Evolutionary conservation across 129 eudicot genomes (phyloP).

Genomic region (Chrysanthemum makinoi): DNA sequence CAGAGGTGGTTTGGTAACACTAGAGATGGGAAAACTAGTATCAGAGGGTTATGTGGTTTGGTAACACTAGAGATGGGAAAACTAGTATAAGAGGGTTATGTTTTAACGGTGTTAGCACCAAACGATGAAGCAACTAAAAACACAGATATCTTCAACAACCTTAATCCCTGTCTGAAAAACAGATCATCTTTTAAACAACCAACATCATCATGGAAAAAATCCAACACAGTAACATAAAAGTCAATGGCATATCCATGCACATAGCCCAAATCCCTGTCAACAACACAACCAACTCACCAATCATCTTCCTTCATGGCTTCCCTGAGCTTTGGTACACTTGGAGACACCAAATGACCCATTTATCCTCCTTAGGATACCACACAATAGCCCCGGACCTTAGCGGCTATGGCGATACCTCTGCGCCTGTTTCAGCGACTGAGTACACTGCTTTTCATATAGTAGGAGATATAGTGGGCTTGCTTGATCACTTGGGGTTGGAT

Average conservation of each 20-base stretch:
- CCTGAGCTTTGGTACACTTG: constrained; percentile 21
- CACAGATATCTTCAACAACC: too few relatives aligned
- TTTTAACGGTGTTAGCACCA: too few relatives aligned
- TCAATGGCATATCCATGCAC: neutral
- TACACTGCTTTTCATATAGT: neutral
- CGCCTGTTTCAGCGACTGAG: neutral
- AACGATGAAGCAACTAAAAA: too few relatives aligned
- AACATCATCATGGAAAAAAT: neutral
- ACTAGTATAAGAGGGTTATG: too few relatives aligned
- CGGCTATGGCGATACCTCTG: neutral
- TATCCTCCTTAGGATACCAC: constrained; percentile 2
- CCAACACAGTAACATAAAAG: constrained; percentile 5
- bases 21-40: too few relatives aligned
- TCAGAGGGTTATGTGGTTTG: too few relatives aligned
- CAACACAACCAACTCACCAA: neutral
- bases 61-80: too few relatives aligned
- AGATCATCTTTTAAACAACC: neutral
- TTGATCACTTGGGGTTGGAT: neutral
- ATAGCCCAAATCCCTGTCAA: neutral
- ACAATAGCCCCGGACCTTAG: constrained; percentile 9
- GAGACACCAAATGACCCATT: constrained; percentile 19
- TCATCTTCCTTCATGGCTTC: constrained; percentile 11
- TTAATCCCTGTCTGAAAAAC: too few relatives aligned
- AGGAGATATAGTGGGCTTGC: constrained; percentile 8
- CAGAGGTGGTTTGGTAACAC: too few relatives aligned